Conservation (phyloP, 75 land plant genomes). For the Sequoiadendron giganteum region DNA sequence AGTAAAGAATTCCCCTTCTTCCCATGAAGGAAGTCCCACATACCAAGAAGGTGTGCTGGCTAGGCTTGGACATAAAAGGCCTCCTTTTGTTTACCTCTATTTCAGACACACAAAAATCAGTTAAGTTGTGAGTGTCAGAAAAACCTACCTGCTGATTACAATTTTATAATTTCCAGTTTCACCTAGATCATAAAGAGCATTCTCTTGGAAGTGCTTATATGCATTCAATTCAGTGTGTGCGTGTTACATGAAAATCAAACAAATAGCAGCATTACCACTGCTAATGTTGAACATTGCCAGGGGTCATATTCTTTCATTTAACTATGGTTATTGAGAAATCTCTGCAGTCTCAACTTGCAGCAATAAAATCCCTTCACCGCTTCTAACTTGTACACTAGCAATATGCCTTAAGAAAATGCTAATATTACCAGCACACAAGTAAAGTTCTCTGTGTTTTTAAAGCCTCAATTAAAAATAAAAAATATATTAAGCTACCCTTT, state of each 20-base stretch:
- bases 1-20: not conserved
- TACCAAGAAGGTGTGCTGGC: not conserved
- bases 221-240: not conserved
- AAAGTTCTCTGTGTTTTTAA: no score
- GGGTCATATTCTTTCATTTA: not conserved
- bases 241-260: not conserved
- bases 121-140: no score
- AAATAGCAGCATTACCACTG: not conserved
- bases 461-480: no score
- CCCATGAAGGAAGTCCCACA: not conserved
- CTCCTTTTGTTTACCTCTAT: not conserved
- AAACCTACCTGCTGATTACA: not conserved
- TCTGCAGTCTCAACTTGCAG: not conserved
- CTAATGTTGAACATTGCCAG: not conserved
- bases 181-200: not conserved
- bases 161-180: not conserved
- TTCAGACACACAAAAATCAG: not conserved
- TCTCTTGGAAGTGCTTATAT: not conserved
- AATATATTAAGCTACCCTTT: no score
- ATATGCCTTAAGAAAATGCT: not conserved
- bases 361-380: not conserved
- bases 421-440: no score
- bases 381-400: not conserved
- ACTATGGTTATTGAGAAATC: not conserved
- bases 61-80: not conserved